Percentiles rank a stretch among this genome's conserved stretches.
Evolutionary conservation across 345 rosid genomes (phyloP).

Genomic region (Hypericum androsaemum): DNA sequence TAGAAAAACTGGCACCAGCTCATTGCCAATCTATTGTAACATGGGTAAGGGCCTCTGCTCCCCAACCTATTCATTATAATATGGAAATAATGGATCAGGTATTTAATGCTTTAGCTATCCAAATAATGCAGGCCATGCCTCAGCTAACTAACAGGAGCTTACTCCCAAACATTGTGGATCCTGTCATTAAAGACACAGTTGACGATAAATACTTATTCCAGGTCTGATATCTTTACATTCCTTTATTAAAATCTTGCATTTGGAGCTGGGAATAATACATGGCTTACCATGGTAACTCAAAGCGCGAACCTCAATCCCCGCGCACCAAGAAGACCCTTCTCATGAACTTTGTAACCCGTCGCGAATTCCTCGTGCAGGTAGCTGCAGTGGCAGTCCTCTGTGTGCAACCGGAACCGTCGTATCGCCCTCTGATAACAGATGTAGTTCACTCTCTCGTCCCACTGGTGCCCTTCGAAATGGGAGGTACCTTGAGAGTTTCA

Average conservation of each 20-base stretch:
- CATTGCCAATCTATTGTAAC: slow-evolving; percentile 91
- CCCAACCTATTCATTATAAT: neutral
- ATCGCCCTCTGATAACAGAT: slow-evolving; percentile 81
- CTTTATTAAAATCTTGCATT: neutral
- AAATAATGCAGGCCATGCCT: slow-evolving; percentile 84
- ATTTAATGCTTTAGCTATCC: slow-evolving; percentile 8
- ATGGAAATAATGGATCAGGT: neutral
- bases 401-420: slow-evolving; percentile 87
- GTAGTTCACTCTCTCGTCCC: slow-evolving; percentile 87
- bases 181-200: slow-evolving; percentile 60
- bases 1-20: slow-evolving; percentile 74
- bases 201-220: slow-evolving; percentile 85
- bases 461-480: slow-evolving; percentile 66
- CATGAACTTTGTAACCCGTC: neutral
- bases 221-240: slow-evolving; percentile 35
- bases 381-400: slow-evolving; percentile 94
- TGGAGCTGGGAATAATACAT: neutral
- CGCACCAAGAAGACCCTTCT: neutral
- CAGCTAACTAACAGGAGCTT: slow-evolving; percentile 81
- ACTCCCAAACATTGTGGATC: slow-evolving; percentile 80
- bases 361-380: slow-evolving; percentile 38
- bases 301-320: too few relatives aligned
- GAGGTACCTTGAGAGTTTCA: slow-evolving; percentile 62
- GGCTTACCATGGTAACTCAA: too few relatives aligned
- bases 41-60: slow-evolving; percentile 47